phyloP scores from a whole-genome alignment of 148 eudicot genomes.

The Chenopodium quinoa region DNA sequence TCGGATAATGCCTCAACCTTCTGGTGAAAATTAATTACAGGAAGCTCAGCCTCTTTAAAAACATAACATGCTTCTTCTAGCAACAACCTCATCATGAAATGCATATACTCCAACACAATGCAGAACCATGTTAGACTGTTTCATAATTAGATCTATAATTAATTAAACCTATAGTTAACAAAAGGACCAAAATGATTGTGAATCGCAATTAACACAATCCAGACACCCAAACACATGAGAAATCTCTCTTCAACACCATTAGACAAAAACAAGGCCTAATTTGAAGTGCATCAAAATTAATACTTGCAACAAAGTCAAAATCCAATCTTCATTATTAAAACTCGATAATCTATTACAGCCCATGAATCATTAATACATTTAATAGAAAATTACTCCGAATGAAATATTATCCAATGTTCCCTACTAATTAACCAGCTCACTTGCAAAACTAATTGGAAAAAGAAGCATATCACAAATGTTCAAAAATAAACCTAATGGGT shows the following conservation, averaged over 20 bases:
- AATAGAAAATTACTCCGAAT: not conserved
- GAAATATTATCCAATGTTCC: not conserved
- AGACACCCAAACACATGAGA: not conserved
- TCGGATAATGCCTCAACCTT: not conserved
- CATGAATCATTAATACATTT: not conserved
- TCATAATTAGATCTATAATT: not conserved
- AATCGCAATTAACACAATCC: conserved; percentile 4
- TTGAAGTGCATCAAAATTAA: not conserved
- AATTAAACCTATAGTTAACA: not conserved
- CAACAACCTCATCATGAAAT: not conserved
- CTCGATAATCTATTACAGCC: not conserved
- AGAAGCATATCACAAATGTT: not conserved
- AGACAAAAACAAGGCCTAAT: not conserved
- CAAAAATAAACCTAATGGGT: not conserved
- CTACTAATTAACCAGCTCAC: not conserved
- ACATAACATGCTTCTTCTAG: not conserved
- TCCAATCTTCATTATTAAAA: not conserved
- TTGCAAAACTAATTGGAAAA: not conserved
- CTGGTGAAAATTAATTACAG: no score
- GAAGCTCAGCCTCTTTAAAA: not conserved
- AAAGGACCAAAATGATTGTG: not conserved
- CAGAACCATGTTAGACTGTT: not conserved
- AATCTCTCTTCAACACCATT: not conserved
- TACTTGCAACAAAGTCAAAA: conserved; percentile 4
- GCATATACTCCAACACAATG: not conserved